Evolutionary conservation across 441 rosid species (phyloP).

Genomic region (Pelargonium citronellum): DNA sequence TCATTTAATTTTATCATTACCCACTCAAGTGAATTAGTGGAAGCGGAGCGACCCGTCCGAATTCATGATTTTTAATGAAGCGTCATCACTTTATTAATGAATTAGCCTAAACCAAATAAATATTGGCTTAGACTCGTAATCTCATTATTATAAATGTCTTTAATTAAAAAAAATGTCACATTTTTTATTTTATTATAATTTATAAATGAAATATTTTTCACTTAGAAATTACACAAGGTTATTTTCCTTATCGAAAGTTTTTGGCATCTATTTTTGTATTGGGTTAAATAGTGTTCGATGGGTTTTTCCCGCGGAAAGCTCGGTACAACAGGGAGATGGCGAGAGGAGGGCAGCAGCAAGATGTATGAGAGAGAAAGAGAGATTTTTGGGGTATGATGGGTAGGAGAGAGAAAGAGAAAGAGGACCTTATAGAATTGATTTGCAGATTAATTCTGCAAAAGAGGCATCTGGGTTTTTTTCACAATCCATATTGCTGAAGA

Average conservation of each 20-base stretch:
- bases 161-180: no score
- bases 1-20: no score
- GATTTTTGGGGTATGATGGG: not conserved
- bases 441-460: not conserved
- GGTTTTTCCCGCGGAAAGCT: slow-evolving; percentile 25
- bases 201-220: no score
- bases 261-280: not conserved
- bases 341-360: slow-evolving; percentile 9
- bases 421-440: not conserved
- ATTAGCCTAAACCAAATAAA: no score
- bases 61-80: no score
- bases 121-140: no score
- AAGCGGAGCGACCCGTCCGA: no score
- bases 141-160: no score
- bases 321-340: slow-evolving; percentile 15
- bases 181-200: no score
- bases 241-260: not conserved
- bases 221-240: no score
- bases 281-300: not conserved
- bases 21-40: no score
- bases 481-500: not conserved
- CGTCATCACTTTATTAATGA: no score
- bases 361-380: slow-evolving; percentile 14
- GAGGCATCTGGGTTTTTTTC: not conserved
- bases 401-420: not conserved